Base-by-base conservation (phyloP, 2,329 filamentous ascomycete genomes). In the Colletotrichum phormii region DNA sequence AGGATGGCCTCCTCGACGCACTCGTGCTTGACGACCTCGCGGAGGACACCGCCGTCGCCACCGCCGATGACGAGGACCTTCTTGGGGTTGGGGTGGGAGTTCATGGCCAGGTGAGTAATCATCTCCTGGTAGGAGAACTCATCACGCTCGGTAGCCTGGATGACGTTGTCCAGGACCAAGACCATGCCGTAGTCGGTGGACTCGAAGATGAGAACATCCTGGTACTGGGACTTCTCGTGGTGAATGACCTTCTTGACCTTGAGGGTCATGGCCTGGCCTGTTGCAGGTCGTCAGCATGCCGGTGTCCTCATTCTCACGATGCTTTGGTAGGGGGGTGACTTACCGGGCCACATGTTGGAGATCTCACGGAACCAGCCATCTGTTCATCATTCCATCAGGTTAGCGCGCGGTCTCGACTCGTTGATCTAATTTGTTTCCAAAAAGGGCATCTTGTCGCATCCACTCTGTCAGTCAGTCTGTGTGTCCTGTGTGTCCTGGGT, bases 311-410 rank as follows among this genome's bases (percentile, higher is more conserved):
- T 24, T 18, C 33, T 54, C 22, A 54, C 31, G 42, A 69, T 59
- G 66, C 22, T 49, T 37, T 60, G 37, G 33, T 37, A 37, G 13
- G 35, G 15, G 37, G 54, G 58, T 12, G n/a, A 75, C 77, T 83
- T 82, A 88, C 87, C 90, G 75, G 97, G 96, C 97, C 97, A 99
- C 96, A 99, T 98, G 82, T 97, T 89, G 79, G 94, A 97, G 87
- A 98, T 95, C 88, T 99, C 97, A 85, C 95, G 94, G 93, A 99
- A 99, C 97, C 97, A 99, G 88, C 96, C 97, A 98, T 98, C 97
- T 98, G 78, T 18, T 57, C 22, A 55, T 31, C 15, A 33, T 18
- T 49, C 24, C 54, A 54, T 46, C 9, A 8, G 31, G 33, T 72
- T 72, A 70, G 70, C 60, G 11, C 18, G 8, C 15, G 33, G 60